Evolutionary conservation across 495 filamentous ascomycete genomes (phyloP).

Genomic region (Penicillium antarcticum): DNA sequence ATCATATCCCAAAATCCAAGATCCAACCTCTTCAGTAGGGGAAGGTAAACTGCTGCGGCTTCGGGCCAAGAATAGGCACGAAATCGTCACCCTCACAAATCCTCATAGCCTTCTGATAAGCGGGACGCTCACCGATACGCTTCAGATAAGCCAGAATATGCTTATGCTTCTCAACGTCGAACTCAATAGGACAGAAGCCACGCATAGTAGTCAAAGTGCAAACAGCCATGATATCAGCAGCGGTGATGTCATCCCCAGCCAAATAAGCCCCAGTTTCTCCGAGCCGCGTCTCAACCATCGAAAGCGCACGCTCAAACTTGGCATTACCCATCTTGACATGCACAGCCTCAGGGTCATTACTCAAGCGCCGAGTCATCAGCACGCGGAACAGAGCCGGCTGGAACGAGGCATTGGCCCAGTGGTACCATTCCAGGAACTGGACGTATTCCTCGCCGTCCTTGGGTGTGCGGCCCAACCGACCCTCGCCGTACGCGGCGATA

Average conservation of each 20-base stretch:
- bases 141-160: slow-evolving; percentile 24
- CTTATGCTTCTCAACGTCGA: slow-evolving; percentile 22
- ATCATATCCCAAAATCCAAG: no score
- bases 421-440: slow-evolving; percentile 59
- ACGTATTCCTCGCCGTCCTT: slow-evolving; percentile 41
- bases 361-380: slow-evolving; percentile 9
- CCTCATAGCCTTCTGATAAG: slow-evolving; percentile 27
- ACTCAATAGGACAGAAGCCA: slow-evolving; percentile 39
- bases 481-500: slow-evolving; percentile 46
- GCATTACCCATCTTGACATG: slow-evolving; percentile 7
- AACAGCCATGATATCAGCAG: slow-evolving; percentile 59
- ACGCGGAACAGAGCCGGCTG: slow-evolving; percentile 35
- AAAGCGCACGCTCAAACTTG: slow-evolving; percentile 20
- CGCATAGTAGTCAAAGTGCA: slow-evolving; percentile 55
- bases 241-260: slow-evolving; percentile 58
- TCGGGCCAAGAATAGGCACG: slow-evolving; percentile 15
- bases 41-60: slow-evolving; percentile 8
- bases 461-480: slow-evolving; percentile 39
- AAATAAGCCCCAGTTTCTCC: slow-evolving; percentile 44
- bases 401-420: slow-evolving; percentile 57
- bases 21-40: background rate
- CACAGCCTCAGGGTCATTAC: slow-evolving; percentile 8
- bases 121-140: slow-evolving; percentile 22
- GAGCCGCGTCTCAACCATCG: slow-evolving; percentile 43
- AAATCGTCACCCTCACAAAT: slow-evolving; percentile 34